phyloP scores from a whole-genome alignment of 805 yeast genomes.

The Wickerhamiella shivajii region DNA sequence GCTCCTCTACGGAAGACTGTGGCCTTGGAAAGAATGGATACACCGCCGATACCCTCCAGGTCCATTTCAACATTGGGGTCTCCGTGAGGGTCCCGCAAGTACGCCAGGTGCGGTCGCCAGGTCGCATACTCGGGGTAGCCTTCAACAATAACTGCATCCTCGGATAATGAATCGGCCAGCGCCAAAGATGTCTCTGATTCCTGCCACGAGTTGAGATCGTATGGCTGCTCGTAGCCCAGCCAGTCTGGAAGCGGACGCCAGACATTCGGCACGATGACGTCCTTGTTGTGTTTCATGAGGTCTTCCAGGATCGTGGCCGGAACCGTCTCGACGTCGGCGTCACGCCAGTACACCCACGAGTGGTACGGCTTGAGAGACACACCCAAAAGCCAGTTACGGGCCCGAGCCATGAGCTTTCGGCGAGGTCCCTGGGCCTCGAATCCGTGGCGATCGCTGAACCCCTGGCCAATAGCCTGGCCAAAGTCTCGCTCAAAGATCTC shows the following conservation, averaged over 20 bases:
- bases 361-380: constrained; percentile 84
- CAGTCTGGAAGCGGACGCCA: constrained; percentile 95
- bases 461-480: constrained; percentile 85
- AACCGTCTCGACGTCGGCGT: constrained; percentile 88
- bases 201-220: constrained; percentile 92
- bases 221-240: constrained; percentile 81
- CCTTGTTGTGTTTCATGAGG: constrained; percentile 79
- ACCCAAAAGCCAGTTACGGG: constrained; percentile 84
- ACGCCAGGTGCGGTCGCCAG: constrained; percentile 94
- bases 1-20: constrained; percentile 72
- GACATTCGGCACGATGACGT: constrained; percentile 90
- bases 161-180: constrained; percentile 41
- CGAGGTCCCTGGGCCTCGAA: constrained; percentile 94
- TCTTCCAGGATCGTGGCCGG: constrained; percentile 80
- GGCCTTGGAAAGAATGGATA: constrained; percentile 77
- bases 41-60: constrained; percentile 94
- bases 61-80: constrained; percentile 86
- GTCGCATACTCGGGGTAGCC: constrained; percentile 98
- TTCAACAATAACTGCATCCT: constrained; percentile 91
- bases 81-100: constrained; percentile 64
- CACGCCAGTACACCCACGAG: constrained; percentile 95
- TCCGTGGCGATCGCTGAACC: constrained; percentile 86
- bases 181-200: constrained; percentile 60
- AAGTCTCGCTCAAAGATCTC: constrained; percentile 82
- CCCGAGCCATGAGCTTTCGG: constrained; percentile 88